Percentiles rank a stretch among this genome's conserved stretches.
These are phyloP conservation scores for Wickerhamiella slavikovae DNA, from an alignment of 805 yeast genomes.

Conservation along the genomic window DNA sequence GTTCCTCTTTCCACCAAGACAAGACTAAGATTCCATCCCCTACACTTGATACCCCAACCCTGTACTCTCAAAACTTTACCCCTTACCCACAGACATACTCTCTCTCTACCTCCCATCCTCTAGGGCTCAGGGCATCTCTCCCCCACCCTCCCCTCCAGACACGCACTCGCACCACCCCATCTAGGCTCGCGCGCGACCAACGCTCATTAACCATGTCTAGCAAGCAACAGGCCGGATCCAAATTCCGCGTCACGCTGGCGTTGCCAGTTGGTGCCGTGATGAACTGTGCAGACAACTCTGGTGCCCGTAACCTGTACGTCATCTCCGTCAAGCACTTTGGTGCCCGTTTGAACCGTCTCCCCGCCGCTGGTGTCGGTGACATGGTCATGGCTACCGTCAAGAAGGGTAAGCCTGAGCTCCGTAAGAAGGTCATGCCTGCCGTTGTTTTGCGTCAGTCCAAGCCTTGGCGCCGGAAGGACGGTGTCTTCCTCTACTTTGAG, in stretches of 20 bases:
- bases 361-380: slow-evolving; percentile 99
- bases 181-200: too few species aligned
- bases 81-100: too few species aligned
- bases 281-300: slow-evolving; percentile 99
- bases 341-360: slow-evolving; percentile 99
- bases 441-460: slow-evolving; percentile 97
- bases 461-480: slow-evolving; percentile 99
- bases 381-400: slow-evolving; percentile 71
- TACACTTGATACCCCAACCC: too few species aligned
- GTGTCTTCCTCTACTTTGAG: slow-evolving; percentile 98
- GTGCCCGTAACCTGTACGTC: slow-evolving; percentile 98
- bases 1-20: too few species aligned
- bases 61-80: too few species aligned
- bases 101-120: too few species aligned
- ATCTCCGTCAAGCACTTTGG: slow-evolving; percentile 98
- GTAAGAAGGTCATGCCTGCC: slow-evolving; percentile 99
- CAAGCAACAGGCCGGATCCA: slow-evolving; percentile 39
- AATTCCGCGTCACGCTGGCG: slow-evolving; percentile 99
- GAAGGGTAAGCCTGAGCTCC: slow-evolving; percentile 99
- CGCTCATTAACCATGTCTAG: slow-evolving; percentile 10
- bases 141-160: too few species aligned
- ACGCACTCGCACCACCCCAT: too few species aligned
- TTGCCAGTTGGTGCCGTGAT: slow-evolving; percentile 98
- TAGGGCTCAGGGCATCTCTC: too few species aligned
- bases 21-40: too few species aligned